phyloP scores from a whole-genome alignment of 163 green algal genomes.

The Prototheca wickerhamii region DNA sequence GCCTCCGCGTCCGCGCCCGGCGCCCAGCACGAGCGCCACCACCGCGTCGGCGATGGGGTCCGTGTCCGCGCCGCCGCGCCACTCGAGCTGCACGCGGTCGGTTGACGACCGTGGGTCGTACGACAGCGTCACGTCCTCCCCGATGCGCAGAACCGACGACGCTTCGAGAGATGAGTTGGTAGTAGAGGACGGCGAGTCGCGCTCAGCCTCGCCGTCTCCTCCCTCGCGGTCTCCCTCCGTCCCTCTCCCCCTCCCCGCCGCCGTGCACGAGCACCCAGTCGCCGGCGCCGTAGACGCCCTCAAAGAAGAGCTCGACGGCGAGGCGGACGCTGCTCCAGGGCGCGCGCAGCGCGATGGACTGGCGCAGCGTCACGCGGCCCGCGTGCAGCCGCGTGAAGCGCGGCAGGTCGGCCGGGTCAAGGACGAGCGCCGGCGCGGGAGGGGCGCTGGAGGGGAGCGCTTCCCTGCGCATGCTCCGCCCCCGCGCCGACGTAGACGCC shows the following conservation, averaged over 20 bases:
- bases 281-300: conserved; percentile 61
- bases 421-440: not conserved
- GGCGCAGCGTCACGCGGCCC: conserved; percentile 52
- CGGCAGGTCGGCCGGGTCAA: conserved; percentile 51
- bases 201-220: not conserved
- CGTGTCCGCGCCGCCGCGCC: conserved; percentile 51
- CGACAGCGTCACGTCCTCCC: conserved; percentile 52
- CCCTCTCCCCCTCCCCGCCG: not conserved
- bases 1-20: conserved; percentile 31
- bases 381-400: conserved; percentile 63
- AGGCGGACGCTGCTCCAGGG: conserved; percentile 53
- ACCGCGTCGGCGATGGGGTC: conserved; percentile 84
- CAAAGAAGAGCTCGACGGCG: conserved; percentile 86
- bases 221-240: conserved; percentile 3
- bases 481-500: not conserved
- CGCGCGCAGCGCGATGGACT: conserved; percentile 36
- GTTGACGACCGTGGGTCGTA: conserved; percentile 26
- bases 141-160: conserved; percentile 39
- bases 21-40: conserved; percentile 68
- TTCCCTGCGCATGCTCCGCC: not conserved
- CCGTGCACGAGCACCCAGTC: conserved; percentile 30
- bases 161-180: not conserved
- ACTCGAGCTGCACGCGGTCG: conserved; percentile 66
- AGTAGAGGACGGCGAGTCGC: not conserved
- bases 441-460: not conserved